A percentile compares a stretch with the other conserved stretches of the same genome.
phyloP scores from a whole-genome alignment of 2,329 filamentous ascomycete genomes.

The Tolypocladium tropicale region DNA sequence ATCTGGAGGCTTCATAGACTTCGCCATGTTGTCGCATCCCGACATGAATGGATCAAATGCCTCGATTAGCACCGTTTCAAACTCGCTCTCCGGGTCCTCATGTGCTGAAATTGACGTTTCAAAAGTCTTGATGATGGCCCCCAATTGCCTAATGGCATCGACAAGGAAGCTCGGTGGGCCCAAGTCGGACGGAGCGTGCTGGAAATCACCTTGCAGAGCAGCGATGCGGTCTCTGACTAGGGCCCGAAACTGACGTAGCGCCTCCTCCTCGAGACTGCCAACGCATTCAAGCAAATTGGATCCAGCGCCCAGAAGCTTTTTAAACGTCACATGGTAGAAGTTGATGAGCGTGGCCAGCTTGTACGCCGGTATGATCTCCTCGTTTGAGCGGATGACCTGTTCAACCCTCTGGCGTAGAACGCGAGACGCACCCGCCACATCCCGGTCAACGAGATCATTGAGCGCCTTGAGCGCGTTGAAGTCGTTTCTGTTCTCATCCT shows the following conservation, averaged over 20 bases:
- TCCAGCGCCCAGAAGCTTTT: conserved; percentile 61
- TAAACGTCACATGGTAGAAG: conserved; percentile 83
- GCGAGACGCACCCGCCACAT: conserved; percentile 69
- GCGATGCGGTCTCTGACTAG: conserved; percentile 73
- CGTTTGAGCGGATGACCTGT: conserved; percentile 84
- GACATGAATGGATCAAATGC: conserved; percentile 79
- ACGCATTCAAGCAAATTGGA: conserved; percentile 64
- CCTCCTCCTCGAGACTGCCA: conserved; percentile 59
- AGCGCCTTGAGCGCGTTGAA: conserved; percentile 79
- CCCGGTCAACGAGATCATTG: conserved; percentile 76
- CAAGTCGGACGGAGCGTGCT: conserved; percentile 61
- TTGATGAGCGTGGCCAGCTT: conserved; percentile 80
- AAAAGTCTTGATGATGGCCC: conserved; percentile 73
- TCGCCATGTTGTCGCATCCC: conserved; percentile 61
- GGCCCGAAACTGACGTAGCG: conserved; percentile 71
- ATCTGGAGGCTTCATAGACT: conserved; percentile 46
- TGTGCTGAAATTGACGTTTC: conserved; percentile 64
- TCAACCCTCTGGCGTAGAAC: conserved; percentile 85
- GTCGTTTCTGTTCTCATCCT: conserved; percentile 40
- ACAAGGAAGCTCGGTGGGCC: conserved; percentile 70
- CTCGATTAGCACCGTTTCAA: conserved; percentile 65
- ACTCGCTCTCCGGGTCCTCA: conserved; percentile 53
- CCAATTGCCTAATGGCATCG: conserved; percentile 70
- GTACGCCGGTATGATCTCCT: conserved; percentile 81
- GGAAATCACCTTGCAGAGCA: conserved; percentile 61